Conservation (phyloP, 371 early-diverging fungal species). For the Circinella umbellata region DNA sequence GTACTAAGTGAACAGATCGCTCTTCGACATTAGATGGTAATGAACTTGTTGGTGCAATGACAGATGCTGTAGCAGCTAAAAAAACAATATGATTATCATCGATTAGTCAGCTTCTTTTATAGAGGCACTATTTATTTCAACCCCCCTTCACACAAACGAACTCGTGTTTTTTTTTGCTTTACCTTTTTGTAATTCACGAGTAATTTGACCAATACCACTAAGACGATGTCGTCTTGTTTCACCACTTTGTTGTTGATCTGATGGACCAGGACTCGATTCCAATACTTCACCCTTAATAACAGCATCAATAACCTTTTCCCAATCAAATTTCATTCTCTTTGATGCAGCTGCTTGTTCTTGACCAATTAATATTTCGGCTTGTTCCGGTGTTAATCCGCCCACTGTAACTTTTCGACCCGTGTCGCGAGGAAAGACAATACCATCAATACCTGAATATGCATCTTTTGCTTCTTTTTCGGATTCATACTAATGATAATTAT, state of each 20-base stretch:
- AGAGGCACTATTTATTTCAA: too few relatives aligned
- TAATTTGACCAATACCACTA: constrained; percentile 43
- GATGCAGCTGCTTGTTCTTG: constrained; percentile 65
- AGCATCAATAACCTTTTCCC: constrained; percentile 35
- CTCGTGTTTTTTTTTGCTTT: neutral
- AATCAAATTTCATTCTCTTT: constrained; percentile 42
- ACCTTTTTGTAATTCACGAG: constrained; percentile 49
- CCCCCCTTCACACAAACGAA: neutral
- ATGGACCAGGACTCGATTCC: constrained; percentile 19
- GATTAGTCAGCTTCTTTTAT: too few relatives aligned
- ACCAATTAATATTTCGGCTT: constrained; percentile 60
- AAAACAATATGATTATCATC: too few relatives aligned
- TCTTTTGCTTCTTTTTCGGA: constrained; percentile 50
- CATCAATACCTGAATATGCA: constrained; percentile 60
- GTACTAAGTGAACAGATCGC: constrained; percentile 1
- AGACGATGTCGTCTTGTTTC: constrained; percentile 28
- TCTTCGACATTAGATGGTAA: neutral
- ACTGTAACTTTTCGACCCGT: constrained; percentile 68
- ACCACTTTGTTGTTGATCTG: constrained; percentile 11
- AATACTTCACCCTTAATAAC: constrained; percentile 18
- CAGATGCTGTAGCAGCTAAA: constrained; percentile 23
- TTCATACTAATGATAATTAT: constrained; percentile 51
- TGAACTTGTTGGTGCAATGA: constrained; percentile 2
- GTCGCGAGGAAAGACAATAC: constrained; percentile 68
- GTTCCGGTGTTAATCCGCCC: constrained; percentile 59